These are phyloP conservation scores for Solanum pinnatisectum DNA, from an alignment of 257 asterid species.

Conservation along the genomic window DNA sequence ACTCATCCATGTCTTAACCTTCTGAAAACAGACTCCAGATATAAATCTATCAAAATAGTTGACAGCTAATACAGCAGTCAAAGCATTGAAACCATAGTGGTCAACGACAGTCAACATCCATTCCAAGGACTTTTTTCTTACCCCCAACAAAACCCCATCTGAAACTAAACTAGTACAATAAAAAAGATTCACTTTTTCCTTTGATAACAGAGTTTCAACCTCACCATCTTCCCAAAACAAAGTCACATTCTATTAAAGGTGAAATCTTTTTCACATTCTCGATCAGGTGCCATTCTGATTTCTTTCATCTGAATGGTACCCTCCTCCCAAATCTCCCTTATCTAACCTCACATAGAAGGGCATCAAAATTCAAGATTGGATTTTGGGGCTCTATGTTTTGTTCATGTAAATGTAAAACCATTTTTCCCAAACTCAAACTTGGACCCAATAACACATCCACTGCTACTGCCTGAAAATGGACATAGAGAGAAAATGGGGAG, in stretches of 20 bases:
- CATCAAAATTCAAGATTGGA: constrained; percentile 39
- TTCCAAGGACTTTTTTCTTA: constrained; percentile 44
- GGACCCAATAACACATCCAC: background rate
- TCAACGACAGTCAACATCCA: constrained; percentile 67
- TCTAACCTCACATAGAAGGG: constrained; percentile 66
- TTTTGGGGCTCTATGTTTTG: constrained; percentile 34
- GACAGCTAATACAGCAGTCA: constrained; percentile 61
- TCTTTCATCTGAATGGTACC: background rate
- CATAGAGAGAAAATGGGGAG: background rate
- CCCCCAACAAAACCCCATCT: constrained; percentile 32
- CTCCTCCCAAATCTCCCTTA: background rate
- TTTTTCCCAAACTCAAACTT: background rate
- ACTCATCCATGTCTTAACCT: constrained; percentile 83
- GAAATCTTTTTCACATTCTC: constrained; percentile 3
- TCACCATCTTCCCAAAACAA: constrained; percentile 85
- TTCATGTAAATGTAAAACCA: background rate
- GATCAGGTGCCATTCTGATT: constrained; percentile 5
- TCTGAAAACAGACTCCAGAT: constrained; percentile 41
- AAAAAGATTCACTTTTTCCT: constrained; percentile 35
- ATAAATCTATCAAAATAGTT: constrained; percentile 61
- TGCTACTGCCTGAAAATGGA: background rate
- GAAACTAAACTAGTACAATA: constrained; percentile 8
- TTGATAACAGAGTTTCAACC: constrained; percentile 41
- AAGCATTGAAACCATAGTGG: constrained; percentile 41
- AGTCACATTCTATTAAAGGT: constrained; percentile 45